Base-by-base conservation (phyloP, 2,329 filamentous ascomycete species). In the Orbilia javanica region DNA sequence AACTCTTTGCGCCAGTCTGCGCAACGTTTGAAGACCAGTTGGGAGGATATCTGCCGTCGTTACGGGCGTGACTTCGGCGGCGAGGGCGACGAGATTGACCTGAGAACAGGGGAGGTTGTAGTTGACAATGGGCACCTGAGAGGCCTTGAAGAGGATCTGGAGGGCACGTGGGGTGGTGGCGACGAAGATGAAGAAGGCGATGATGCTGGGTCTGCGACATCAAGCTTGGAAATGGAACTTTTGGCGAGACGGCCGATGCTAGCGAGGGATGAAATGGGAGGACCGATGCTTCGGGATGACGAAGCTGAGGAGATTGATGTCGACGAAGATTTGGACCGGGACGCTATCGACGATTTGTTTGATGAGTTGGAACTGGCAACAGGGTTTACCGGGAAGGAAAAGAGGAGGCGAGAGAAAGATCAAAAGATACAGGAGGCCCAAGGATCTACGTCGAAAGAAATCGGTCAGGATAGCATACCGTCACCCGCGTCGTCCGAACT, bases 1-100 rank as follows among this genome's bases (percentile, higher is more conserved):
- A 86, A 88, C 77, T 89, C 88, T 57, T 39, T 88, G 92, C 80
- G 88, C 89, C 62, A 87, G 88, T 68, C 92, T 93, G 72, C 90
- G 93, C 79, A 86, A 87, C 79, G 90, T 74, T 88, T 97, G 46
- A 95, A 96, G 83, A 90, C 90, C n/a, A 90, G 90, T 4, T 96
- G 97, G 83, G 94, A 97, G 82, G 86, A 89, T 70, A 97, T 98
- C 69, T 97, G 97, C 83, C 89, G 91, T 78, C 97, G 97, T 84
- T 97, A 97, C 83, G 90, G 88, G 66, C 90, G 88, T 80, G 92
- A 97, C 83, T 97, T 97, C 82, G 90, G 90, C 1, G 92, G 90
- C 3, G 87, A 95, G 63, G 94, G 91, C 67, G 95, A 98, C 84
- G 94, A 97, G 85, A 94, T 98, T 81, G 93, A 98, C 83, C 86